These are phyloP conservation scores for Garcia nutans DNA, from an alignment of 345 rosid genomes.

Conservation along the genomic window DNA sequence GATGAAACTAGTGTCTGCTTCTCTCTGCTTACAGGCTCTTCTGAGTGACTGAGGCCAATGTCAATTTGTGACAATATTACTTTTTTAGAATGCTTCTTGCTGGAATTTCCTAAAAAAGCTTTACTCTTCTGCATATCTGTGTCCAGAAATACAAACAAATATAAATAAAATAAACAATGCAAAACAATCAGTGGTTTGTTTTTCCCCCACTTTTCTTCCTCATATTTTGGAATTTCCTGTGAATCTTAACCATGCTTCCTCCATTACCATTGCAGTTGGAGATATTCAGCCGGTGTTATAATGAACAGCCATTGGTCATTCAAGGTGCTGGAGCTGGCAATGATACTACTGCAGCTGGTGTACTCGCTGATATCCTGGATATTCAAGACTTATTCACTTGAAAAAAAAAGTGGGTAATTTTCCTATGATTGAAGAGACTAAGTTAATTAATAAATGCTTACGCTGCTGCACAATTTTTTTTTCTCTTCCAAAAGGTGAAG, in stretches of 20 bases:
- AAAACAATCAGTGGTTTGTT: background rate
- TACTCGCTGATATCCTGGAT: slow-evolving; percentile 85
- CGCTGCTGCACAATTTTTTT: too few relatives aligned
- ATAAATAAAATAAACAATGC: background rate
- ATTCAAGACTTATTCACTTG: slow-evolving; percentile 75
- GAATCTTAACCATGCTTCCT: slow-evolving; percentile 7
- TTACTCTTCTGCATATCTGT: background rate
- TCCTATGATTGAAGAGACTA: background rate
- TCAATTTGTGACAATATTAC: background rate
- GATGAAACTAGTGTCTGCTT: background rate
- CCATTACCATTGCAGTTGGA: slow-evolving; percentile 58
- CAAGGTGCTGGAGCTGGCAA: slow-evolving; percentile 99
- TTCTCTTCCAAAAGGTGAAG: too few relatives aligned
- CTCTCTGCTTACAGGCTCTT: background rate
- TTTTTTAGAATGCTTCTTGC: background rate
- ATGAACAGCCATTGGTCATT: slow-evolving; percentile 74
- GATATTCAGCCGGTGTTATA: slow-evolving; percentile 78
- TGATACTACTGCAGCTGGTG: slow-evolving; percentile 92
- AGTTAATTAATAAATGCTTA: too few relatives aligned
- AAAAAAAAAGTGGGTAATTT: slow-evolving; percentile 5
- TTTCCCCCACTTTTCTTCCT: background rate
- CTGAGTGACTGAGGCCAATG: background rate
- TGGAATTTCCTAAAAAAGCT: background rate
- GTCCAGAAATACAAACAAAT: background rate
- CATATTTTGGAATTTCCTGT: background rate